Conservation (phyloP, 352 stramenopile genomes). For the Blastocystis sp. region DNA sequence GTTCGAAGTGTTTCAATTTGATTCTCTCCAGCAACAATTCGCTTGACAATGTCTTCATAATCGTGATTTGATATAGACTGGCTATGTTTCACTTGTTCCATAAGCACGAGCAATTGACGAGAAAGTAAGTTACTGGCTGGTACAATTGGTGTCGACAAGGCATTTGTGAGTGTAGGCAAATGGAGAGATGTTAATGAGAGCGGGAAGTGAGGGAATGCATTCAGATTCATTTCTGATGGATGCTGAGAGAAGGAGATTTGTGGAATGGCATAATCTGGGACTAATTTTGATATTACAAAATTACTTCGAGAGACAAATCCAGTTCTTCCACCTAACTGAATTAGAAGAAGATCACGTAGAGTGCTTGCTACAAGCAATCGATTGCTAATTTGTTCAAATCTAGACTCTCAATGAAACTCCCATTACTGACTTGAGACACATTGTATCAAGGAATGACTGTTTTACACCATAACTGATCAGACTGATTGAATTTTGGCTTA, state of each 20-base stretch:
- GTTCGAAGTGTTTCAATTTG: no score
- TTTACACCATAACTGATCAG: background rate
- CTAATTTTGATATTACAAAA: background rate
- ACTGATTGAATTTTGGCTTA: background rate
- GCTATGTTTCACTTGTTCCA: no score
- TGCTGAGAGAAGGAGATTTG: conserved; percentile 5
- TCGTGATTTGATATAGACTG: no score
- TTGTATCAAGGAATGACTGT: background rate
- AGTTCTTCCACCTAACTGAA: background rate
- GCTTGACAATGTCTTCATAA: no score
- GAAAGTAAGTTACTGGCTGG: no score
- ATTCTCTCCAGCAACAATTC: no score
- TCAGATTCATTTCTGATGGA: background rate
- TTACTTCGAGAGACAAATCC: background rate
- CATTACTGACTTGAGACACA: background rate
- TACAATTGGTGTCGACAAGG: no score
- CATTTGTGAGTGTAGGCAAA: no score
- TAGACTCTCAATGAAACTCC: background rate
- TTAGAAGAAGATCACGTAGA: background rate
- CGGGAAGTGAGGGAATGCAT: background rate
- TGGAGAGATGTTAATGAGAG: no score
- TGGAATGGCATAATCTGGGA: background rate
- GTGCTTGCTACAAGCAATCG: background rate
- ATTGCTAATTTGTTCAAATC: background rate
- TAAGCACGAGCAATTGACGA: no score